These are phyloP conservation scores for Scutellaria galericulata DNA, from an alignment of 257 asterid genomes.

Conservation along the genomic window DNA sequence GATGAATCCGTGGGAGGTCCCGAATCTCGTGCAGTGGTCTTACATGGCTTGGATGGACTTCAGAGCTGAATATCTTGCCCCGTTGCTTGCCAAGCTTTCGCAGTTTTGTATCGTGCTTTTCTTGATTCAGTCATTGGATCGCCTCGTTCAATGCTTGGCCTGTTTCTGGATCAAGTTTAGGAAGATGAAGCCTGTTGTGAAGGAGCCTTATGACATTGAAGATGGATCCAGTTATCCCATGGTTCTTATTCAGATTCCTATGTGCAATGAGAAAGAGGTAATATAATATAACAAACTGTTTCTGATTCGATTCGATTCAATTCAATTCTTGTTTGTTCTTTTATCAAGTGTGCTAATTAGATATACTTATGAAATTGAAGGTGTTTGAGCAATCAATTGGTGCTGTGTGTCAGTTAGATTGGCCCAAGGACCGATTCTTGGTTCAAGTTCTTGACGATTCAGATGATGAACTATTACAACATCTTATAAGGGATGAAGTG, in stretches of 20 bases:
- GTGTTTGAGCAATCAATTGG: conserved; percentile 84
- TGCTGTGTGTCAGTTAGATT: conserved; percentile 86
- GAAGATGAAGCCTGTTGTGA: conserved; percentile 60
- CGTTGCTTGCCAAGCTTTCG: conserved; percentile 58
- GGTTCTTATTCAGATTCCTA: conserved; percentile 96
- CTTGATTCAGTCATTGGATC: conserved; percentile 80
- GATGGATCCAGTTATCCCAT: conserved; percentile 68
- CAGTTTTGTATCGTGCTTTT: conserved; percentile 75
- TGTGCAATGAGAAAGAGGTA: conserved; percentile 98
- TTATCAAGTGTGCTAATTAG: conserved; percentile 16
- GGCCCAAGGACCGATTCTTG: conserved; percentile 87
- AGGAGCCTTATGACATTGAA: conserved; percentile 57
- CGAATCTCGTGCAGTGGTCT: conserved; percentile 63
- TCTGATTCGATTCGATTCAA: too few relatives aligned
- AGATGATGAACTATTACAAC: conserved; percentile 76
- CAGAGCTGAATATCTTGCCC: conserved; percentile 73
- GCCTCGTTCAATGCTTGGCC: conserved; percentile 68
- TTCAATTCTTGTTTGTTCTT: neutral
- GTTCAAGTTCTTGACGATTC: conserved; percentile 92
- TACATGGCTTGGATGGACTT: conserved; percentile 78
- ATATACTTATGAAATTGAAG: conserved; percentile 40
- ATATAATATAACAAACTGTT: neutral
- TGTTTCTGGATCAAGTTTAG: conserved; percentile 79
- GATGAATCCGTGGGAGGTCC: conserved; percentile 77
- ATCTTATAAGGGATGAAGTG: conserved; percentile 70